Conservation (phyloP, 1,284 basidiomycete genomes). For the Puccinia triticina region DNA sequence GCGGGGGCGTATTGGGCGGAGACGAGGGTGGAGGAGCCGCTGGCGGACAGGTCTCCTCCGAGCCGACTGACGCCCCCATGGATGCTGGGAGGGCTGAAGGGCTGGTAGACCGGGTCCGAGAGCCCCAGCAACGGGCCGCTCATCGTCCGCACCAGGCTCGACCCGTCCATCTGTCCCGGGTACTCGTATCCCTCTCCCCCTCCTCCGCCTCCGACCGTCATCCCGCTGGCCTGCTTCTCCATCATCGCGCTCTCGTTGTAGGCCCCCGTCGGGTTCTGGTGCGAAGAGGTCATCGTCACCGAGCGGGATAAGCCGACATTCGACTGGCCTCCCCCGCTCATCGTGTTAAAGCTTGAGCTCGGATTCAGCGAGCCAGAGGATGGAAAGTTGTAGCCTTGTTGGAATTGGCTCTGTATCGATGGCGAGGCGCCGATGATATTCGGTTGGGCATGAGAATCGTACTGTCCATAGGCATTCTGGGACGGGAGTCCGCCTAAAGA, state of each 20-base stretch:
- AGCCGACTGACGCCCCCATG: not conserved
- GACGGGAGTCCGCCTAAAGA: not conserved
- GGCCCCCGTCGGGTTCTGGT: not conserved
- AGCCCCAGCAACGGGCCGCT: not conserved
- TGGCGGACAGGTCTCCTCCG: not conserved
- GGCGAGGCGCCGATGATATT: not conserved
- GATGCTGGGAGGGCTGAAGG: not conserved
- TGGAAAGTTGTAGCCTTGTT: conserved; percentile 19
- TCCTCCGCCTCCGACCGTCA: not conserved
- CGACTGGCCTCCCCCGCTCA: not conserved
- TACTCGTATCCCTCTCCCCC: not conserved
- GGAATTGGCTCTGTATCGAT: conserved; percentile 2
- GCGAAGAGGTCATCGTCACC: conserved; percentile 10
- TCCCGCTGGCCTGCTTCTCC: not conserved
- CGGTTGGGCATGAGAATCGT: not conserved
- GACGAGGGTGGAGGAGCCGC: conserved; percentile 5
- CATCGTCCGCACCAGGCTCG: conserved; percentile 3
- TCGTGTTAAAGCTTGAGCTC: not conserved
- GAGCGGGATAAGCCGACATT: not conserved
- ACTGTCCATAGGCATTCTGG: not conserved
- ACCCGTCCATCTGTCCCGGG: not conserved
- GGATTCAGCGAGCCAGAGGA: conserved; percentile 5
- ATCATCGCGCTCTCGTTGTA: not conserved
- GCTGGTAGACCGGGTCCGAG: not conserved
- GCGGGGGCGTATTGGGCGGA: not conserved